Evolutionary conservation across 441 rosid genomes (phyloP), one percentile per base, ranked within the genome.

Genomic region (Brassica hybrid): DNA sequence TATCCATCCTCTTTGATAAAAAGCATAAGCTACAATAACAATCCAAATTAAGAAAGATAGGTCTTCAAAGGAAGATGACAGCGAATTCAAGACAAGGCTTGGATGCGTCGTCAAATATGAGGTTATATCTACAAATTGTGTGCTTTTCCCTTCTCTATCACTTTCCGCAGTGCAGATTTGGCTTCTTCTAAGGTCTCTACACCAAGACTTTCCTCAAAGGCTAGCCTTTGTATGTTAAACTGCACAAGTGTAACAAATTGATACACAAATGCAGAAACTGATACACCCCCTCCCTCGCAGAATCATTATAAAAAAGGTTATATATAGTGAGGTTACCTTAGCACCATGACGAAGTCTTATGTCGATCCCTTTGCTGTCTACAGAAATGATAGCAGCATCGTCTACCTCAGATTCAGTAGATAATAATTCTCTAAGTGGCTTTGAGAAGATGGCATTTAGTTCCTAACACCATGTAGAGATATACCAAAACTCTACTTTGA

Each of bases 331-430:
- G 59, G 6, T 71, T 86, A 94, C 98, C 93, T 90, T 93, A 74
- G 97, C 96, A 43, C 97, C 97, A 80, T 89, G 94, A 38, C 96
- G 96, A 62, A 94, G 93, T 21, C 98, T 82, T 36, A 94, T 73
- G 81, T 94, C 96, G 2, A 82, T 85, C 68, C 98, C 98, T 83
- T 86, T 94, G 84, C 98, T 90, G 74, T 94, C 98, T 66, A 94
- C 85, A 67, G 97, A 94, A 78, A 94, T 91, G 32, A 94, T 76
- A 72, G 98, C 98, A 59, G 89, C 98, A 84, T 92, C 98, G 61
- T 94, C 98, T 63, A 90, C 86, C 81, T 92, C 97, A 6, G 79
- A 69, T 76, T 92, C 96, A 0, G 67, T 73, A 5, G 90, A 84
- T 70, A 92, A 34, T 12, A 92, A 82, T 83, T 89, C 88, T 79